A percentile compares a stretch with the other conserved stretches of the same genome.
Evolutionary conservation across 2,329 filamentous ascomycete genomes (phyloP).

Genomic region (Hymenoscyphus linearis): DNA sequence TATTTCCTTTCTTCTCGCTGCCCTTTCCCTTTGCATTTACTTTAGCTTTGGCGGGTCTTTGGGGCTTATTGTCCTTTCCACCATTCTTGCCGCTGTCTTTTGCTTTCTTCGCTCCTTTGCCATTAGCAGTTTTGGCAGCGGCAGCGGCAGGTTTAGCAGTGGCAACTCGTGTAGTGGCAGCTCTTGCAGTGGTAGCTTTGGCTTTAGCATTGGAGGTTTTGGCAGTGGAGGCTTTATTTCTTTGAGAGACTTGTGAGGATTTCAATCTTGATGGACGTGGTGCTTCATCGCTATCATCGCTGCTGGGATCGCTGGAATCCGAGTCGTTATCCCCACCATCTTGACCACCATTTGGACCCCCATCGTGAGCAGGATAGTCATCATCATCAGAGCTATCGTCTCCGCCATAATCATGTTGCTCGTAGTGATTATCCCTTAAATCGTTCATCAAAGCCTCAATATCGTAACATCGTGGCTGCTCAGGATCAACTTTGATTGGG

Average conservation of each 20-base stretch:
- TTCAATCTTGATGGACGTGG: not conserved
- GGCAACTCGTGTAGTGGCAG: too few species aligned
- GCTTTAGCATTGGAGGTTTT: not conserved
- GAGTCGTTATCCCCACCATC: not conserved
- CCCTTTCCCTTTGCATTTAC: not conserved
- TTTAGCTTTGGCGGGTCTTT: not conserved
- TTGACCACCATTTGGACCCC: not conserved
- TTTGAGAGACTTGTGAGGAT: not conserved
- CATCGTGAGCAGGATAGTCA: not conserved
- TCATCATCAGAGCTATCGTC: not conserved
- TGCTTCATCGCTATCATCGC: not conserved
- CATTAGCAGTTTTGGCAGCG: not conserved
- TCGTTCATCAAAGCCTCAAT: not conserved
- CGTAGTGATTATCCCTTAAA: not conserved
- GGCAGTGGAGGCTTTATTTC: not conserved
- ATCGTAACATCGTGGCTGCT: not conserved
- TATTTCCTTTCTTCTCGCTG: not conserved
- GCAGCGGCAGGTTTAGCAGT: too few species aligned
- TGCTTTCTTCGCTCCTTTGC: not conserved
- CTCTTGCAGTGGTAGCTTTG: too few species aligned
- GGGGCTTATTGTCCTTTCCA: not conserved
- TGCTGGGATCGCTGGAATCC: not conserved
- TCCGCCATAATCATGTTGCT: not conserved
- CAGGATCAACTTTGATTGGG: conserved; percentile 10
- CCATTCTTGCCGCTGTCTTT: not conserved